Conservation (phyloP, 768 basidiomycete species). For the Macrolepiota albuminosa region DNA sequence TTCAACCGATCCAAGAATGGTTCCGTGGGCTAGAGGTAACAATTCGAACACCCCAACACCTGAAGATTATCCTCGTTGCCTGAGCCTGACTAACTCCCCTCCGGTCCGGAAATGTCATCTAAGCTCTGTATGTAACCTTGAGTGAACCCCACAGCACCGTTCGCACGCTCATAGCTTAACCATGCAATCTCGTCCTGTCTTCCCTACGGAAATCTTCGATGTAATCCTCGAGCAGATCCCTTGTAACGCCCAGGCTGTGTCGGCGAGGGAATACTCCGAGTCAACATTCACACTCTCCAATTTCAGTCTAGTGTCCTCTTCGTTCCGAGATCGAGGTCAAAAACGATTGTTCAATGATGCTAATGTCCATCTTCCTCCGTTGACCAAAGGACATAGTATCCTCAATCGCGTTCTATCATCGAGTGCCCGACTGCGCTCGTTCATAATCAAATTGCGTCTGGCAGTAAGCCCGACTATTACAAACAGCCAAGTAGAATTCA, state of each 20-base stretch:
- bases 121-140: not conserved
- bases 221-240: not conserved
- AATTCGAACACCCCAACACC: no score
- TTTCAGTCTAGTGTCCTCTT: not conserved
- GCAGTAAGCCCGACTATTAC: not conserved
- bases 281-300: not conserved
- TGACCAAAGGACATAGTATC: no score
- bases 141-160: not conserved
- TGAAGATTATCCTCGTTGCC: no score
- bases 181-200: not conserved
- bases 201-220: not conserved
- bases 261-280: not conserved
- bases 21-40: no score
- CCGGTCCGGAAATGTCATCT: not conserved
- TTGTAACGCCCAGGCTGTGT: not conserved
- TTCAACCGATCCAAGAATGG: no score
- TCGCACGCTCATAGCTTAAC: not conserved
- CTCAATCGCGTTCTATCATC: not conserved
- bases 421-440: not conserved
- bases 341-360: not conserved
- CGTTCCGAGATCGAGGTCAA: not conserved
- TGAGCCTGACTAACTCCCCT: not conserved
- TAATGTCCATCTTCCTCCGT: not conserved
- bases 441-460: not conserved
- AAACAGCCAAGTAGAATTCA: not conserved